Evolutionary conservation across 1,284 basidiomycete species (phyloP).

Genomic region (Xerocomus nothofagi): DNA sequence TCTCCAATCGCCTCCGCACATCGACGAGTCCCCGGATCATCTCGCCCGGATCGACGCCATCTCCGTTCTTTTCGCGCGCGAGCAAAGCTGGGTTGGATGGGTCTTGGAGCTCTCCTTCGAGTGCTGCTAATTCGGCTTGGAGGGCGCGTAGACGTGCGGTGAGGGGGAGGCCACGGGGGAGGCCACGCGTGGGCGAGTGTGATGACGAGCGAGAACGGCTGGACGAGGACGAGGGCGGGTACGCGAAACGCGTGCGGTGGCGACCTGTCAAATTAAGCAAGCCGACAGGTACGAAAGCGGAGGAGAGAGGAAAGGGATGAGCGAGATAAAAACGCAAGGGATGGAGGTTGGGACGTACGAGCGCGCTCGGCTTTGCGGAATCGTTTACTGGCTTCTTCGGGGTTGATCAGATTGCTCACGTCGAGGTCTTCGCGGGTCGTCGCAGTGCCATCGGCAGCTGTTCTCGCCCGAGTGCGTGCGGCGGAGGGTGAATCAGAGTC

Average conservation of each 20-base stretch:
- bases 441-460: constrained; percentile 34
- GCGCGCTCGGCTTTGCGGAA: constrained; percentile 70
- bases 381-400: constrained; percentile 63
- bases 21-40: constrained; percentile 74
- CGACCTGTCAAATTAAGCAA: constrained; percentile 49
- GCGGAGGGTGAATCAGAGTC: constrained; percentile 60
- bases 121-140: constrained; percentile 60
- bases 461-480: constrained; percentile 38
- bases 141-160: constrained; percentile 61
- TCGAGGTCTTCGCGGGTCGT: constrained; percentile 52
- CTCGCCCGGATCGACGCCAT: constrained; percentile 70
- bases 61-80: constrained; percentile 45
- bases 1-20: constrained; percentile 64
- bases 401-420: constrained; percentile 44
- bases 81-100: constrained; percentile 65
- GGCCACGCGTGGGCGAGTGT: constrained; percentile 33
- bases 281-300: no score
- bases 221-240: constrained; percentile 58
- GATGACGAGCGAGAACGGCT: constrained; percentile 18
- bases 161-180: constrained; percentile 51
- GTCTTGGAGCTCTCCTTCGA: constrained; percentile 71
- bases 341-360: constrained; percentile 42
- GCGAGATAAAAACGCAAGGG: constrained; percentile 13
- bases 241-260: constrained; percentile 57
- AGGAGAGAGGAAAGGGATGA: no score